A percentile compares a stretch with the other conserved stretches of the same genome.
These are phyloP conservation scores for Kwoniella newhampshirensis DNA, from an alignment of 768 basidiomycete genomes.

Conservation along the genomic window DNA sequence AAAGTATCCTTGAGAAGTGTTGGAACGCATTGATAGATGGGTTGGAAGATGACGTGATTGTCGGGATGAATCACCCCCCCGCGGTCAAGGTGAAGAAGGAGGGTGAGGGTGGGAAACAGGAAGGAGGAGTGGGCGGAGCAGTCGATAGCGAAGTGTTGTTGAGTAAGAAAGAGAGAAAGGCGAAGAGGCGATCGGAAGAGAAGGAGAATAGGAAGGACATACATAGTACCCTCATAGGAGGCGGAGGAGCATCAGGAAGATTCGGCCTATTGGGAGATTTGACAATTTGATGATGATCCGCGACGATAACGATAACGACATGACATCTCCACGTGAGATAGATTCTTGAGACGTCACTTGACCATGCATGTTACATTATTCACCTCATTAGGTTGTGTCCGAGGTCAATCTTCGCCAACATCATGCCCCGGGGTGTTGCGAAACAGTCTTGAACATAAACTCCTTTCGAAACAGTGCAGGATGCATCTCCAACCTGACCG, in stretches of 20 bases:
- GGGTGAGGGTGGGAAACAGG: neutral
- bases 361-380: too few species aligned
- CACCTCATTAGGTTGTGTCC: too few species aligned
- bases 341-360: too few species aligned
- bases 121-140: neutral
- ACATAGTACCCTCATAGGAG: too few species aligned
- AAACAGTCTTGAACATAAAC: too few species aligned
- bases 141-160: too few species aligned
- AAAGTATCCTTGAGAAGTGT: slow-evolving; percentile 17
- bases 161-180: slow-evolving; percentile 9
- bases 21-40: slow-evolving; percentile 31
- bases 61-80: slow-evolving; percentile 1
- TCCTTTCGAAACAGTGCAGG: too few species aligned
- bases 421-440: too few species aligned
- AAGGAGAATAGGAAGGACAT: neutral
- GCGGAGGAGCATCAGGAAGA: neutral
- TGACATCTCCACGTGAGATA: too few species aligned
- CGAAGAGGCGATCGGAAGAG: neutral
- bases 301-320: neutral
- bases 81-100: neutral
- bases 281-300: slow-evolving; percentile 2
- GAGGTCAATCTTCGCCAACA: too few species aligned
- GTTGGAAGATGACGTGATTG: slow-evolving; percentile 13
- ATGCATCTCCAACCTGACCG: too few species aligned
- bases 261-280: slow-evolving; percentile 12